phyloP scores from a whole-genome alignment of 257 asterid species.

The Penstemon davidsonii region DNA sequence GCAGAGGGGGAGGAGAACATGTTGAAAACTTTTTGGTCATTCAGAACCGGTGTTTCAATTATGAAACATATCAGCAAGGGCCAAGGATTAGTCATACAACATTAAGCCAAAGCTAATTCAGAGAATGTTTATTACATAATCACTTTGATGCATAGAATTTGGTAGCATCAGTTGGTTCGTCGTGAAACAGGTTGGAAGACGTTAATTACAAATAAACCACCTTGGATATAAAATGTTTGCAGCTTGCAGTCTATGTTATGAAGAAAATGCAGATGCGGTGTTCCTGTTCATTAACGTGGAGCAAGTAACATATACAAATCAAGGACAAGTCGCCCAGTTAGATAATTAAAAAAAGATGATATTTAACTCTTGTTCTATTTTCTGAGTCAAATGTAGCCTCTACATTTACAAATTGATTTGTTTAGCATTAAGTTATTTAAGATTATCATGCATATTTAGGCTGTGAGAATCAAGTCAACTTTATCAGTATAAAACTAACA shows the following conservation, averaged over 20 bases:
- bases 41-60: not conserved
- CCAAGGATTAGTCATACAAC: not conserved
- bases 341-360: constrained; percentile 12
- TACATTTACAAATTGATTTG: constrained; percentile 12
- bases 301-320: constrained; percentile 16
- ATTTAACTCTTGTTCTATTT: constrained; percentile 5
- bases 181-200: constrained; percentile 1
- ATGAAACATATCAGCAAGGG: constrained; percentile 3
- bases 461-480: not conserved
- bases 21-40: constrained; percentile 5
- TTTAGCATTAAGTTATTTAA: constrained; percentile 17
- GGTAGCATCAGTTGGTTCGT: constrained; percentile 17
- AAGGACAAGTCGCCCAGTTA: constrained; percentile 17
- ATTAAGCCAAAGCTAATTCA: not conserved
- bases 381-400: constrained; percentile 10
- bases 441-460: constrained; percentile 8
- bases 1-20: not conserved
- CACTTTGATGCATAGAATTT: constrained; percentile 5
- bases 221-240: too few species aligned
- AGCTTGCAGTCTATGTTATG: constrained; percentile 5
- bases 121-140: not conserved
- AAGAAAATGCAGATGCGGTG: constrained; percentile 18
- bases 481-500: constrained; percentile 5
- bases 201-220: not conserved
- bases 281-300: constrained; percentile 4